Percentiles rank a stretch among this genome's conserved stretches.
phyloP scores from a whole-genome alignment of 768 basidiomycete genomes.

The Cyathus striatus region DNA sequence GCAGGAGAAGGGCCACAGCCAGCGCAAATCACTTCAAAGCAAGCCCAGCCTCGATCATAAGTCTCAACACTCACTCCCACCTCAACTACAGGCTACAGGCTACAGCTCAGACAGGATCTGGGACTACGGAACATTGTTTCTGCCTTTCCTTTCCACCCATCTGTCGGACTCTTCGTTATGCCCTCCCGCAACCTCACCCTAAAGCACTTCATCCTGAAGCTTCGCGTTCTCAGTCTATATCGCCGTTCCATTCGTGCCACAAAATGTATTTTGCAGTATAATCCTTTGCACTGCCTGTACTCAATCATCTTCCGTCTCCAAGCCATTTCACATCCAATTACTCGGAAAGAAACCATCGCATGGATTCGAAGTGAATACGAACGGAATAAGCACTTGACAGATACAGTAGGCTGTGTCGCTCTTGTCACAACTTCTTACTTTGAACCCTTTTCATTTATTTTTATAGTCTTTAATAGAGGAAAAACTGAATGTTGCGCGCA shows the following conservation, averaged over 20 bases:
- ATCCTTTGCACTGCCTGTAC: no score
- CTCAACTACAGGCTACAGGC: no score
- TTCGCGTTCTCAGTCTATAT: constrained; percentile 58
- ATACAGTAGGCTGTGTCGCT: constrained; percentile 39
- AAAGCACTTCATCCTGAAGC: constrained; percentile 71
- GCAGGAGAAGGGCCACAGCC: no score
- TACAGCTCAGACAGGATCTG: no score
- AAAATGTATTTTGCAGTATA: constrained; percentile 45
- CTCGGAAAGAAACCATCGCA: constrained; percentile 58
- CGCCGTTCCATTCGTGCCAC: constrained; percentile 66
- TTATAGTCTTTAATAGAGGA: constrained; percentile 55
- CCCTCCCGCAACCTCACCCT: constrained; percentile 43
- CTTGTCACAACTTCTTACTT: neutral
- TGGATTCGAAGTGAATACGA: constrained; percentile 78
- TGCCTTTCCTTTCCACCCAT: no score
- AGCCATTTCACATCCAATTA: constrained; percentile 60
- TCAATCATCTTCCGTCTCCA: no score
- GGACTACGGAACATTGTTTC: no score
- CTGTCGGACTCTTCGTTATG: no score
- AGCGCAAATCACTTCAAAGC: no score
- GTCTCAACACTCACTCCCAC: no score
- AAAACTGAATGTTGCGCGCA: constrained; percentile 45
- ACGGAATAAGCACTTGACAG: constrained; percentile 48
- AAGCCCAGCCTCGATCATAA: no score
- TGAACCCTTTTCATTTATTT: neutral